Conservation (phyloP, 352 stramenopile genomes). For the Pythium aquatile region DNA sequence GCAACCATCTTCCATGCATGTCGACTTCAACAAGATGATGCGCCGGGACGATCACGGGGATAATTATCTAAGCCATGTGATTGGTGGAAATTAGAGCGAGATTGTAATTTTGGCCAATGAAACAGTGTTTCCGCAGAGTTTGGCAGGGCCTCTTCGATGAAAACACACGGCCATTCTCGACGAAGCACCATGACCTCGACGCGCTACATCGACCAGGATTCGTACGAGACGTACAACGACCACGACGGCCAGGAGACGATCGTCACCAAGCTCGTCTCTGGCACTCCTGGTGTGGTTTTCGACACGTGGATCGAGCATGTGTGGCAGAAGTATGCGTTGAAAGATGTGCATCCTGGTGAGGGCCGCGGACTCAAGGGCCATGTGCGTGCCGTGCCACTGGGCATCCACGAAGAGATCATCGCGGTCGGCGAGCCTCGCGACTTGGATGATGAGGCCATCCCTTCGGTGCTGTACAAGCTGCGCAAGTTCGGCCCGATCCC, state of each 20-base stretch:
- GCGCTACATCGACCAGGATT: conserved; percentile 40
- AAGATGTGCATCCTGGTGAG: conserved; percentile 44
- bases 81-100: neutral
- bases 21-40: neutral
- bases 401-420: conserved; percentile 68
- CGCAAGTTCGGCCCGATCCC: conserved; percentile 42
- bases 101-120: neutral
- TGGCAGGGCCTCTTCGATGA: neutral
- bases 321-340: conserved; percentile 34
- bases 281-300: conserved; percentile 47
- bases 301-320: conserved; percentile 60
- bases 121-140: neutral
- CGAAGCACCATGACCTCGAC: conserved; percentile 13
- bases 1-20: neutral
- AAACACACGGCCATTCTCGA: neutral
- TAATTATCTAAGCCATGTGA: neutral
- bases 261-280: conserved; percentile 50
- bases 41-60: neutral
- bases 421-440: conserved; percentile 43
- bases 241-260: conserved; percentile 61
- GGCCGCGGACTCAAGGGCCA: conserved; percentile 60
- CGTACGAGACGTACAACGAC: conserved; percentile 42
- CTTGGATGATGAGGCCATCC: conserved; percentile 34
- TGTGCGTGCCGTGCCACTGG: conserved; percentile 41
- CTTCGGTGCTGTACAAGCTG: conserved; percentile 52